phyloP scores from a whole-genome alignment of 2,329 filamentous ascomycete genomes.

The Trichophaea hybrida region DNA sequence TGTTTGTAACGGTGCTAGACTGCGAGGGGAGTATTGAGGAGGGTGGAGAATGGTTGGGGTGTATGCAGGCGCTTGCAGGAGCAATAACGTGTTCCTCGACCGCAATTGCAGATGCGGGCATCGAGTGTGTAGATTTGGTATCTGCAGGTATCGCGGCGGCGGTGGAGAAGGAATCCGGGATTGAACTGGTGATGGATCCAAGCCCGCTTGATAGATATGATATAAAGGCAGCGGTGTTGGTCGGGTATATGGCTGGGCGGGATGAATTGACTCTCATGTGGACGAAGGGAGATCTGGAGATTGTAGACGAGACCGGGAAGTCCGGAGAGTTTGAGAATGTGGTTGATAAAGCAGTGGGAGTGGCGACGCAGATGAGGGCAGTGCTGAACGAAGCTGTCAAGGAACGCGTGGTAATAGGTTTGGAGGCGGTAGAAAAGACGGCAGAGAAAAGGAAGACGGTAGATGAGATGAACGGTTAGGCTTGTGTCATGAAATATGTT shows the following conservation, averaged over 20 bases:
- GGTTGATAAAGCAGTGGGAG: conserved; percentile 24
- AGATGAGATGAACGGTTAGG: not conserved
- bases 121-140: conserved; percentile 86
- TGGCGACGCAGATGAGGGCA: conserved; percentile 22
- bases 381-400: conserved; percentile 27
- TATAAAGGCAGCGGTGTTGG: conserved; percentile 70
- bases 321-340: conserved; percentile 22
- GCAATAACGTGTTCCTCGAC: conserved; percentile 90
- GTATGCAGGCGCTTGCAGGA: conserved; percentile 80
- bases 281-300: conserved; percentile 52
- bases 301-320: not conserved
- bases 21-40: conserved; percentile 57
- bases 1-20: conserved; percentile 84
- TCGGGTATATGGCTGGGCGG: conserved; percentile 71
- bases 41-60: conserved; percentile 56
- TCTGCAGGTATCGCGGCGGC: conserved; percentile 79
- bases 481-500: too few species aligned
- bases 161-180: conserved; percentile 34
- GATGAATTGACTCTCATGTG: conserved; percentile 92
- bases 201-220: conserved; percentile 64
- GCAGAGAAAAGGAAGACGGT: not conserved
- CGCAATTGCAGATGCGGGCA: conserved; percentile 83
- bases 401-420: conserved; percentile 22
- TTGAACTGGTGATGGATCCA: conserved; percentile 45
- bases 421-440: conserved; percentile 12